Evolutionary conservation across 176 grass and related monocot genomes (phyloP), one percentile per base, ranked within the genome.

Genomic region (Raddia guianensis): DNA sequence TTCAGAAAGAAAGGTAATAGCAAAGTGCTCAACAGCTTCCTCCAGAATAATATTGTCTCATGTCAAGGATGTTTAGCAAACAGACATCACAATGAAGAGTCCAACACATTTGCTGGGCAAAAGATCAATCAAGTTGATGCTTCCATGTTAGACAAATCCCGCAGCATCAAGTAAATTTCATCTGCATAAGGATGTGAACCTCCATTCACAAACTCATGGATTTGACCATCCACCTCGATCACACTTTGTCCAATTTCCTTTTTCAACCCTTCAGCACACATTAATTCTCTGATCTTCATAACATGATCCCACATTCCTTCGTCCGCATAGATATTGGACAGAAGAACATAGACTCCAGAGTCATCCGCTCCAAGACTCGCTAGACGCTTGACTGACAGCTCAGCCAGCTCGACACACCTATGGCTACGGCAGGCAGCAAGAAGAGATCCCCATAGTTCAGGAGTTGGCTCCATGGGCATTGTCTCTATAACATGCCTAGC

Each of bases 251-350:
- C 89, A 44, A 62, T 87, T 73, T 87, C 84, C 56, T 91, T 94
- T 14, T 84, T 86, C 89, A 91, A 87, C 46, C 86, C 92, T 51
- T 83, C 79, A 14, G 42, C 43, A 79, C 56, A 76, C 86, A 89
- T 91, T 81, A 85, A 63, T 43, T 82, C 89, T 67, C 92, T 91
- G 63, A 89, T 79, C 63, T 72, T 81, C 68, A 70, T 82, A 52
- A 86, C 92, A 85, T 84, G 73, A 46, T 91, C 77, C 89, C 92
- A 91, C 92, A 89, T 91, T 49, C 84, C 89, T 63, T 91, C 80
- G 55, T 89, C 86, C 20, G 92, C 89, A 61, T 94, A 94, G 58
- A 91, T 91, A 74, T 94, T 94, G 44, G 86, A 94, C 21, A 94
- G 54, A 70, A 94, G 86, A 63, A 91, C 86, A 64, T 89, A 91